Percentiles rank a stretch among this genome's conserved stretches.
Evolutionary conservation across 2,329 filamentous ascomycete species (phyloP).

Genomic region (Aureobasidium sp.): DNA sequence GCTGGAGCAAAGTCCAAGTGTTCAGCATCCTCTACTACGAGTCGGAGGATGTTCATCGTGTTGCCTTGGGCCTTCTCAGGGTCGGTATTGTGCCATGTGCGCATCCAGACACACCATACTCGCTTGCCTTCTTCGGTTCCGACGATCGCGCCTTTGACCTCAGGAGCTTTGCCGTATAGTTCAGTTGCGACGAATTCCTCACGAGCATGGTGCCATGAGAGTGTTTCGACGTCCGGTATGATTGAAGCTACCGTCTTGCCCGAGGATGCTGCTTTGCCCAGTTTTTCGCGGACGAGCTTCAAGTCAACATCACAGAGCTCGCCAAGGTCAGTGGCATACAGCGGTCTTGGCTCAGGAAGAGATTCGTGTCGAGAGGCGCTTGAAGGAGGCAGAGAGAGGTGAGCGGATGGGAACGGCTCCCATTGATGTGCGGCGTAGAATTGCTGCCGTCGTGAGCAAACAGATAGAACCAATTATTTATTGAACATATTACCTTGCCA

Average conservation of each 20-base stretch:
- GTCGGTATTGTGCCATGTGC: conserved; percentile 55
- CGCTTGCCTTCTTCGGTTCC: conserved; percentile 44
- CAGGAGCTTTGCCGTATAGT: conserved; percentile 52
- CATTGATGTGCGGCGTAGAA: conserved; percentile 77
- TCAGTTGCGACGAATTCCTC: conserved; percentile 69
- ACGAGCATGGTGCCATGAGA: conserved; percentile 71
- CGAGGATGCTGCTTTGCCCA: conserved; percentile 32
- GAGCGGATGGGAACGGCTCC: conserved; percentile 65
- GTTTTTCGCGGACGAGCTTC: conserved; percentile 48
- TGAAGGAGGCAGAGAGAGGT: conserved; percentile 56
- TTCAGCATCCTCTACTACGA: conserved; percentile 55
- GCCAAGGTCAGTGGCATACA: conserved; percentile 56
- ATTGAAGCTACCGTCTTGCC: conserved; percentile 56
- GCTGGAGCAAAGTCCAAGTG: conserved; percentile 23
- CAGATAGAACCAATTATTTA: neutral
- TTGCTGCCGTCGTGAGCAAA: conserved; percentile 28
- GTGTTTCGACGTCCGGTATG: conserved; percentile 58
- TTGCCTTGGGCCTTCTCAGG: conserved; percentile 52
- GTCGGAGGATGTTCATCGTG: conserved; percentile 60
- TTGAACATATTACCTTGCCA: conserved; percentile 49
- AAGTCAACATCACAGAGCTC: conserved; percentile 60
- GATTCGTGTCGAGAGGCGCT: conserved; percentile 20
- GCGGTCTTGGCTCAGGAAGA: conserved; percentile 20
- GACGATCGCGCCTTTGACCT: conserved; percentile 64
- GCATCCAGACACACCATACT: conserved; percentile 69